A percentile compares a stretch with the other conserved stretches of the same genome.
phyloP scores from a whole-genome alignment of 2,329 filamentous ascomycete species.

The Hymenoscyphus scutula region DNA sequence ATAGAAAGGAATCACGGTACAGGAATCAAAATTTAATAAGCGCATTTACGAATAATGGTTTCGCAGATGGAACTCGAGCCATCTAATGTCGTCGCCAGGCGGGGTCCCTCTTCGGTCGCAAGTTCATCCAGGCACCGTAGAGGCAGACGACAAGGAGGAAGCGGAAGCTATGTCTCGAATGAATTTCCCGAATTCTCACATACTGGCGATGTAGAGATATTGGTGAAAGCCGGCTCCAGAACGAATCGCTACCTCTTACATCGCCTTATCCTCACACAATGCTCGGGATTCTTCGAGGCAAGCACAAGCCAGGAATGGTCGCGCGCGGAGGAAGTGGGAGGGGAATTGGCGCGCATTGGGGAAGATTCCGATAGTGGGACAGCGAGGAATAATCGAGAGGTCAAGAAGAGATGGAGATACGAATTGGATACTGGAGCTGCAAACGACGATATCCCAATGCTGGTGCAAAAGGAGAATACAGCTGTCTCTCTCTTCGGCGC shows the following conservation, averaged over 20 bases:
- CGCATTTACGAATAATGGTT: conserved; percentile 48
- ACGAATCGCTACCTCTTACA: conserved; percentile 87
- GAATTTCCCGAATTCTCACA: conserved; percentile 91
- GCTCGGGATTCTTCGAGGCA: conserved; percentile 90
- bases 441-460: conserved; percentile 78
- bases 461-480: conserved; percentile 71
- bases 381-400: conserved; percentile 26
- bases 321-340: conserved; percentile 25
- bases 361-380: conserved; percentile 44
- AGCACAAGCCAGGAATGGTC: conserved; percentile 80
- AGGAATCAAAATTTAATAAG: not conserved
- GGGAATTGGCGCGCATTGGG: conserved; percentile 52
- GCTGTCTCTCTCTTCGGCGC: conserved; percentile 57
- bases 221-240: conserved; percentile 67
- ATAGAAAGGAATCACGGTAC: not conserved
- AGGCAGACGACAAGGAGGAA: conserved; percentile 63
- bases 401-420: conserved; percentile 71
- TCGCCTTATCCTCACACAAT: conserved; percentile 80
- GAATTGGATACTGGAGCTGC: conserved; percentile 76
- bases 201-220: conserved; percentile 89
- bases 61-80: conserved; percentile 54
- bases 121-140: conserved; percentile 52
- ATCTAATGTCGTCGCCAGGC: conserved; percentile 53
- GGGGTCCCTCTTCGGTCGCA: conserved; percentile 60
- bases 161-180: conserved; percentile 75